These are phyloP conservation scores for Penicillium cinerascens DNA, from an alignment of 495 filamentous ascomycete species.

Conservation along the genomic window DNA sequence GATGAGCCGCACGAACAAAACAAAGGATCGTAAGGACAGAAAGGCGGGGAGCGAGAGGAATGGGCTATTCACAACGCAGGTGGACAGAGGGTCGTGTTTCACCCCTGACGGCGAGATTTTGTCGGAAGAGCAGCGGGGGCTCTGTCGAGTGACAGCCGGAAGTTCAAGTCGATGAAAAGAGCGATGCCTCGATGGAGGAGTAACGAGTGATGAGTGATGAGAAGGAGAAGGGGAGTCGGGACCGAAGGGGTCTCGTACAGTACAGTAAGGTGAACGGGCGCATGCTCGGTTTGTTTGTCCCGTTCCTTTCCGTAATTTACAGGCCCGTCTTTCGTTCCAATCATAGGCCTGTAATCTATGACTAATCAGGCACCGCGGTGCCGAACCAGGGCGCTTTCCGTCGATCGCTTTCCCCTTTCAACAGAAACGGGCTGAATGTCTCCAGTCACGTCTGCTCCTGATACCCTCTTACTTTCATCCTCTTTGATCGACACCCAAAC, in stretches of 20 bases:
- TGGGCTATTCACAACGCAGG: constrained; percentile 2
- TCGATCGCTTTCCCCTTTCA: constrained; percentile 15
- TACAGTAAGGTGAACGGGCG: background rate
- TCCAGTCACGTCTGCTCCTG: background rate
- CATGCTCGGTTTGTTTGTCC: background rate
- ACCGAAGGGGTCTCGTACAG: background rate
- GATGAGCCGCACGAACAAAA: background rate
- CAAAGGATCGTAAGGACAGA: background rate
- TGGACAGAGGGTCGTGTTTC: constrained; percentile 4
- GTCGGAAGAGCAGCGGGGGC: constrained; percentile 7
- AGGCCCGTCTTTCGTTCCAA: constrained; percentile 8
- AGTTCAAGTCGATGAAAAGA: constrained; percentile 3
- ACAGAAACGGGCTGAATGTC: constrained; percentile 12
- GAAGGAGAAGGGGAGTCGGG: background rate
- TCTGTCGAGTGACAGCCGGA: constrained; percentile 3
- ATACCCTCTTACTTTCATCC: background rate
- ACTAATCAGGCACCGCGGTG: constrained; percentile 21
- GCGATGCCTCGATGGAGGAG: constrained; percentile 1
- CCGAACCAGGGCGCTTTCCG: constrained; percentile 4
- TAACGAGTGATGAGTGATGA: constrained; percentile 11
- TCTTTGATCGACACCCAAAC: background rate
- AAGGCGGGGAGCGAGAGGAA: constrained; percentile 8
- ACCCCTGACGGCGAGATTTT: constrained; percentile 7
- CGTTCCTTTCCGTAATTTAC: background rate
- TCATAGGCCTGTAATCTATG: background rate